These are phyloP conservation scores for Lepiota subincarnata DNA, from an alignment of 768 basidiomycete species.

Conservation along the genomic window DNA sequence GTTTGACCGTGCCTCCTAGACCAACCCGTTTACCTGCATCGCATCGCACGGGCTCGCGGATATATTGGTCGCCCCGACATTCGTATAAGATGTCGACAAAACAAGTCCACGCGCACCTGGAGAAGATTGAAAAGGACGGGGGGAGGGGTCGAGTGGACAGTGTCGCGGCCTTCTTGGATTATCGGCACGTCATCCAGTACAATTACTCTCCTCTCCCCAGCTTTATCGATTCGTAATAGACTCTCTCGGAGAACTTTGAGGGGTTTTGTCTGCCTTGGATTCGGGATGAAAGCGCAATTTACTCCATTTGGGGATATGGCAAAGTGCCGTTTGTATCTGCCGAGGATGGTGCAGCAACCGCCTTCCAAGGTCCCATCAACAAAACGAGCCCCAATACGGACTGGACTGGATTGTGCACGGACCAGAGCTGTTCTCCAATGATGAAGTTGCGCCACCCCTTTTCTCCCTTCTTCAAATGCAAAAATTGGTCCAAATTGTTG, in stretches of 20 bases:
- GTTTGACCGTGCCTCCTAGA: constrained; percentile 24
- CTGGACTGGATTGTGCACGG: constrained; percentile 28
- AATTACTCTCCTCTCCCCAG: too few species aligned
- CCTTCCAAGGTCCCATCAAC: constrained; percentile 24
- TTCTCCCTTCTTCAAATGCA: too few species aligned
- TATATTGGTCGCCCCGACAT: constrained; percentile 25
- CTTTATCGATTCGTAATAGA: too few species aligned
- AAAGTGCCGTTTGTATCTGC: constrained; percentile 25
- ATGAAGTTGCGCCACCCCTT: constrained; percentile 22
- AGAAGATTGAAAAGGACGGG: constrained; percentile 18
- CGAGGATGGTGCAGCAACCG: constrained; percentile 30
- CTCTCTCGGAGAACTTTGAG: constrained; percentile 26
- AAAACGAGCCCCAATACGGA: constrained; percentile 22
- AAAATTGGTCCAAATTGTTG: neutral
- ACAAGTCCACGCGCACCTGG: constrained; percentile 31
- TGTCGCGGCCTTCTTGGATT: constrained; percentile 35
- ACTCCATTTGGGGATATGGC: constrained; percentile 24
- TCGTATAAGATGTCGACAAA: constrained; percentile 15
- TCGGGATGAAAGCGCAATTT: constrained; percentile 20
- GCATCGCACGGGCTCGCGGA: neutral
- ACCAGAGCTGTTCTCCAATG: constrained; percentile 26
- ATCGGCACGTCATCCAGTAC: constrained; percentile 21
- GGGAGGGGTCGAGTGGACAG: constrained; percentile 31
- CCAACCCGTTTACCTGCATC: constrained; percentile 6
- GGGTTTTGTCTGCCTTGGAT: constrained; percentile 18